Evolutionary conservation across 2,329 filamentous ascomycete genomes (phyloP), one percentile per base, ranked within the genome.

Genomic region (Ceratocystis colombiana): DNA sequence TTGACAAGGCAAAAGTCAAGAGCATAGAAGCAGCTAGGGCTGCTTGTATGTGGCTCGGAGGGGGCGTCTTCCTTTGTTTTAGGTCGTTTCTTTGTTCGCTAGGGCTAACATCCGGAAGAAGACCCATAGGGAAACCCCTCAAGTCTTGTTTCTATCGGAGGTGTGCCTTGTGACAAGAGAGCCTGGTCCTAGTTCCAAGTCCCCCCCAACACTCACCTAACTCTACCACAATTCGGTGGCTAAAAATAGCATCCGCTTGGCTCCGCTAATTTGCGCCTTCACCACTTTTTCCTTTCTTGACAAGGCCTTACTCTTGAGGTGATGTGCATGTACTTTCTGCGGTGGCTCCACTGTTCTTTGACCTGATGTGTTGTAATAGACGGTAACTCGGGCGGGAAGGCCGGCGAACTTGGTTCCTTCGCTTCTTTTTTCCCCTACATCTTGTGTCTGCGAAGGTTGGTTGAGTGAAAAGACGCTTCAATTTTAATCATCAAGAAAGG

Each of bases 201-300:
- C 53, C 28, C 2, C 30, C 8, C 30, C 30, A 33, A 33, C 30
- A 37, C 33, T 50, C 33, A 53, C 20, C 48, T 53, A 53, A 53
- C 48, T 25, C 20, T 12, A 53, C 25, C 48, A 53, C 20, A 37
- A 53, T 33, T 33, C 17, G 0, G 53, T 59, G 25, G 25, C 22
- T 59, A 59, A 59, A 59, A 59, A 59, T 59, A 59, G 53, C 25
- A 33, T 7, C 15, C 28, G 2, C 53, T 17, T 10, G 28, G 28
- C 53, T 59, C 53, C 53, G 53, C 53, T 33, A 37, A 59, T 59
- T 59, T 59, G 53, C 53, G 53, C 53, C 25, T 37, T 59, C 28
- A 59, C 53, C 12, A 25, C 3, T 59, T 59, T 22, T 59, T 7
- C 7, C 15, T 57, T 57, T 59, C 25, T 33, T 59, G 48, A 53